Evolutionary conservation across 2,329 filamentous ascomycete species (phyloP), one percentile per base, ranked within the genome.

Genomic region (Waltergamsia citrina): DNA sequence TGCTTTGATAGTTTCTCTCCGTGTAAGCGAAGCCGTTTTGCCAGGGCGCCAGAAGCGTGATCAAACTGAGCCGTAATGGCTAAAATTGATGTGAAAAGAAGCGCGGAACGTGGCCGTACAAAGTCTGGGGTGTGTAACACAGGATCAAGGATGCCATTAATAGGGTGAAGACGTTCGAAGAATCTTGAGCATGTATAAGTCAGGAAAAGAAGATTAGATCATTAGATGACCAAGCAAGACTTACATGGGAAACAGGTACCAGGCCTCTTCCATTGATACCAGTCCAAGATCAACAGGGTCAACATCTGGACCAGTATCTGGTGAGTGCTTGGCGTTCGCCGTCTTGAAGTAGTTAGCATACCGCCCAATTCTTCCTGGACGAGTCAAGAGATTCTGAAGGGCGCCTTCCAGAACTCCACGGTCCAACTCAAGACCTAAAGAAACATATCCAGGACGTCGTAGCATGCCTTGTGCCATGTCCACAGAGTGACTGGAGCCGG

Each of bases 11-110:
- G 29, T 16, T 32, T 32, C 18, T 32, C 29, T 9, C 29, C 29
- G 29, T 32, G 29, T 21, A 32, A 19, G 15, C 29, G 29, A 7
- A 32, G 18, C 16, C 29, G 12, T 15, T 32, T 32, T 10, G 18
- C 18, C 7, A 32, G 29, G 6, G 29, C 7, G 6, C 15, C 29
- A 9, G 29, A 32, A 18, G 29, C 9, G 7, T 17, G 14, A 21
- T 32, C 29, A 15, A 32, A 32, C 18, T 32, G 29, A 7, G 29
- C 29, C 8, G 29, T 32, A 18, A 32, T 32, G 29, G 29, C 29
- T 11, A 32, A 18, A 8, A 32, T 32, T 18, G 15, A 32, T 10
- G 29, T 32, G 29, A 32, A 32, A 8, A 32, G 29, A 16, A 32
- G 29, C 7, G 29, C 29, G 9, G 29, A 32, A 9, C 29, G 29